Base-by-base conservation (phyloP, 768 basidiomycete genomes). In the Holtermannia corniformis region DNA sequence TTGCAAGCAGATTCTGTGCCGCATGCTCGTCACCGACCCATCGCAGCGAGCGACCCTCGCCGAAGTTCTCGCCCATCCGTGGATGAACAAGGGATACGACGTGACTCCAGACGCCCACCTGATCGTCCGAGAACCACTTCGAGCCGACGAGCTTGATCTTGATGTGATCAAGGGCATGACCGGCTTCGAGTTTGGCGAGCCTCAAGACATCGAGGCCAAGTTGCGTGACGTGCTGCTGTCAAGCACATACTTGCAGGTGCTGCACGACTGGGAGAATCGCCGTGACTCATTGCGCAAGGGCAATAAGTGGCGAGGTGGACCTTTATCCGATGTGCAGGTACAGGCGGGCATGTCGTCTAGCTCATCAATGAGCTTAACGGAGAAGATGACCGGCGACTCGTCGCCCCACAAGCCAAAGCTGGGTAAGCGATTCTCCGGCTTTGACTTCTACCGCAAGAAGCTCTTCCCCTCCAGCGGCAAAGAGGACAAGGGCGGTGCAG, bases 21-120 rank as follows among this genome's bases (percentile, higher is more conserved):
- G 92, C 20, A 97, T 99, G 91, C 81, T 99, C 37, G 92, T 97
- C 56, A 96, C 89, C 25, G 90, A 86, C 58, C 93, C 93, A n/a
- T 68, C 78, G 0, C 79, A 79, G 47, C 84, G 95, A 52, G 90
- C 93, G 1, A 76, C 86, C 0, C 79, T 99, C 26, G 60, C 78
- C 5, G 95, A 99, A 69, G 85, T 96, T 40, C 79, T 95, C 47
- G 76, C 75, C 47, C 92, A 96, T 67, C 84, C 90, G 0, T 86
- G 93, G 91, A 92, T 97, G 85, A 73, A 80, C 37, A 88, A 93
- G 49, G 88, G 89, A 0, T 92, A 84, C 75, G 75, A 78, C 22
- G 82, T 82, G 0, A 77, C 90, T 0, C 85, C 92, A 0, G 84
- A 87, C 47, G 76, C 86, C 1, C 88, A 95, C 72, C 79, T 97